These are phyloP conservation scores for Monosporascus ibericus DNA, from an alignment of 2,329 filamentous ascomycete species.

Conservation along the genomic window DNA sequence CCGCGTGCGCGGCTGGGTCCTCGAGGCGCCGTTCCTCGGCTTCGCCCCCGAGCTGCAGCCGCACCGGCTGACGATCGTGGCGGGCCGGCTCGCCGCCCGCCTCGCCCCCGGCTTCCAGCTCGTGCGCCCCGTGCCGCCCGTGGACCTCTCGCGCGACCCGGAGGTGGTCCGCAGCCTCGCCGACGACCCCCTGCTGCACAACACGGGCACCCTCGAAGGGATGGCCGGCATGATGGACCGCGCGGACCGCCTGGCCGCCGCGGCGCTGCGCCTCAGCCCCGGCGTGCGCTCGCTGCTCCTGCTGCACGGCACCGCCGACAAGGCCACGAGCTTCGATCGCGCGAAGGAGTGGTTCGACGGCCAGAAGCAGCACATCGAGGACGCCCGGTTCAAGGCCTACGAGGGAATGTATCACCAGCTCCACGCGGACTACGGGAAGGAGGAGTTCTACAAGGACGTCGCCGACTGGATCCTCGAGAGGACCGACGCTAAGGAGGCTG, in stretches of 20 bases:
- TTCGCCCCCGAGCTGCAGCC: conserved; percentile 63
- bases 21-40: conserved; percentile 73
- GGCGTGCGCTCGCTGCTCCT: conserved; percentile 62
- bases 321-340: conserved; percentile 58
- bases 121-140: conserved; percentile 56
- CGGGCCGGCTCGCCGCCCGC: conserved; percentile 61
- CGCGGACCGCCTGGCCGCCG: conserved; percentile 52
- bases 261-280: conserved; percentile 44
- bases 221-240: conserved; percentile 73
- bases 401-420: conserved; percentile 74
- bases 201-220: conserved; percentile 81
- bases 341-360: conserved; percentile 58
- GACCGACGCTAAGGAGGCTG: conserved; percentile 1
- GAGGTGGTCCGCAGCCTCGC: conserved; percentile 53
- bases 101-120: conserved; percentile 64
- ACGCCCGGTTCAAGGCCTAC: conserved; percentile 68
- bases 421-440: conserved; percentile 52
- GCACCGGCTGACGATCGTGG: conserved; percentile 52
- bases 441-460: conserved; percentile 53
- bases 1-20: conserved; percentile 65
- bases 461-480: conserved; percentile 59
- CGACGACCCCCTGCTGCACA: conserved; percentile 68
- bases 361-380: conserved; percentile 43
- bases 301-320: conserved; percentile 71
- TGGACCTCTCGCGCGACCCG: conserved; percentile 61